Percentiles rank a stretch among this genome's conserved stretches.
These are phyloP conservation scores for Hydnomerulius pinastri DNA, from an alignment of 768 basidiomycete genomes.

Conservation along the genomic window DNA sequence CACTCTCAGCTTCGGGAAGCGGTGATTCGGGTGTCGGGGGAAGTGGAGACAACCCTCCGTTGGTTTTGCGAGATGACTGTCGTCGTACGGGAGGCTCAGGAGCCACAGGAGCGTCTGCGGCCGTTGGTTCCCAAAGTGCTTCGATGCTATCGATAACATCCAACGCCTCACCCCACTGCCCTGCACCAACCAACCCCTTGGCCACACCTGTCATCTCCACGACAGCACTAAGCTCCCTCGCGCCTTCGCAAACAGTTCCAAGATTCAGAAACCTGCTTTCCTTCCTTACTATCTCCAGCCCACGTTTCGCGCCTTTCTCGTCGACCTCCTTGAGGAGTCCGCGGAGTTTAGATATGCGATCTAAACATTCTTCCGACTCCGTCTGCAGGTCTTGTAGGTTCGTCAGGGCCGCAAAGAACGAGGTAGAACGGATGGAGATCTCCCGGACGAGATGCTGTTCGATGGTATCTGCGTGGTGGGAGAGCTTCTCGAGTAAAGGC, in stretches of 20 bases:
- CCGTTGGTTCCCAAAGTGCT: slow-evolving; percentile 48
- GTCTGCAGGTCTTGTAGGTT: slow-evolving; percentile 92
- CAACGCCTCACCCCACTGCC: slow-evolving; percentile 88
- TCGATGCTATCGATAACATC: slow-evolving; percentile 71
- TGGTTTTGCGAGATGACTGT: slow-evolving; percentile 11
- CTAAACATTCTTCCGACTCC: slow-evolving; percentile 82
- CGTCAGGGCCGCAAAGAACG: slow-evolving; percentile 94
- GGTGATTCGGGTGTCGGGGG: slow-evolving; percentile 40
- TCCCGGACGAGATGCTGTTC: slow-evolving; percentile 95
- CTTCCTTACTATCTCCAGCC: slow-evolving; percentile 69
- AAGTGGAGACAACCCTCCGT: slow-evolving; percentile 30
- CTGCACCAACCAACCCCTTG: slow-evolving; percentile 72
- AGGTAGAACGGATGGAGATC: slow-evolving; percentile 85
- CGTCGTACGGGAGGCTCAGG: slow-evolving; percentile 2
- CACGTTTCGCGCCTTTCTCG: slow-evolving; percentile 73
- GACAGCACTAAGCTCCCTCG: slow-evolving; percentile 65
- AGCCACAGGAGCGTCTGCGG: slow-evolving; percentile 5
- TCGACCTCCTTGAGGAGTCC: slow-evolving; percentile 74
- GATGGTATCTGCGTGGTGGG: slow-evolving; percentile 89
- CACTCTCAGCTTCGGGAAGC: slow-evolving; percentile 5
- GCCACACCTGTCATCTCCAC: slow-evolving; percentile 78
- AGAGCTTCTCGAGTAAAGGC: slow-evolving; percentile 85
- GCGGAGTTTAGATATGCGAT: slow-evolving; percentile 73
- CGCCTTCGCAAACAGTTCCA: slow-evolving; percentile 58
- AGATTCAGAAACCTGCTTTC: slow-evolving; percentile 65